Evolutionary conservation across 345 rosid genomes (phyloP), one percentile per base, ranked within the genome.

Genomic region (Syzygium grande): DNA sequence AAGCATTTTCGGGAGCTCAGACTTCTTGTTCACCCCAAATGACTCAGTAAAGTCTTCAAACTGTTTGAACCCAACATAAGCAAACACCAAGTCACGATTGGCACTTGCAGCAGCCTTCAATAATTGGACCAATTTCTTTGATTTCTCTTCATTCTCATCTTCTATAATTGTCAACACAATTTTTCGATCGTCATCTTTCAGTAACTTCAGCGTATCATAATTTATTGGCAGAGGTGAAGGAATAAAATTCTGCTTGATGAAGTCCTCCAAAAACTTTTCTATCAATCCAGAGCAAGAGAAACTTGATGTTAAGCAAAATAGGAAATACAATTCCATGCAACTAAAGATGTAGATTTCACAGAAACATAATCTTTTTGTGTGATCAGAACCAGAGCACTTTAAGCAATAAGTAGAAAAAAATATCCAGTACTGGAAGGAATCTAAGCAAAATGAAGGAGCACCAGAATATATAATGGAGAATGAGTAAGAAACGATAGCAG

Each of bases 91-190:
- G 90, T 98, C 94, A 22, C 95, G 97, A 93, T 98, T 98, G 54
- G 99, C 98, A 89, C 94, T 92, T 89, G 98, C 99, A 88, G 99
- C 98, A 89, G 98, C 96, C 91, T 95, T 98, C 90, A 98, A 84
- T 77, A 93, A 88, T 88, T 92, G 93, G 90, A 90, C 89, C 93
- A 98, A 90, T 63, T 93, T 92, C 85, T 88, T 93, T 30, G 97
- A 88, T 80, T 91, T 92, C 73, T 94, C 97, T 9, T 94, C 97
- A 86, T 89, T 80, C 90, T 96, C 99, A 91, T 98, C 98, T 63
- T 93, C 96, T 89, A 94, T 87, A n/a, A 96, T 92, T 83, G 97
- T 90, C 89, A 98, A 88, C 21, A 95, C 95, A 77, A 96, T 93
- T 91, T 98, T 96, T 87, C 99, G 94, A n/a, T 94, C 90, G 61